phyloP scores from a whole-genome alignment of 1,284 basidiomycete genomes.

The Volvariella volvacea region DNA sequence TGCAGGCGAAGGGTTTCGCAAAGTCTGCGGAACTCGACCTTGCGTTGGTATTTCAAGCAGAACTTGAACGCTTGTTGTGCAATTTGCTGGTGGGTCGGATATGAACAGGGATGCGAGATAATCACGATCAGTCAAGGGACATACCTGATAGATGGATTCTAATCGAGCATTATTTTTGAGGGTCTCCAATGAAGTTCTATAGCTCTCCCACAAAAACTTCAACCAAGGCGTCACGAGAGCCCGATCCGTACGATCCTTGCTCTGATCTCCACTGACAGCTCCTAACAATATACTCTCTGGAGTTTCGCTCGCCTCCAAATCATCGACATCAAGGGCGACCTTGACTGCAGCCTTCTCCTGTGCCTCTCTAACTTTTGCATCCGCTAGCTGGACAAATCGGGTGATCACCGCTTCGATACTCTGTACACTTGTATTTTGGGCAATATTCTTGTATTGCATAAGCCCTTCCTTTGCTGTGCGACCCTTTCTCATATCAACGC shows the following conservation, averaged over 20 bases:
- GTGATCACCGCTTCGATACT: slow-evolving; percentile 93
- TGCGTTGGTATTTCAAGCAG: slow-evolving; percentile 90
- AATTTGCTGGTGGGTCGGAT: slow-evolving; percentile 62
- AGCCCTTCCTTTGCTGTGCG: slow-evolving; percentile 92
- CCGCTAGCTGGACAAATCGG: slow-evolving; percentile 83
- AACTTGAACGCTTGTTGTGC: slow-evolving; percentile 97
- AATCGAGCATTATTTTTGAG: slow-evolving; percentile 95
- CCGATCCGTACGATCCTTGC: slow-evolving; percentile 92
- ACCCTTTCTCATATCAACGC: slow-evolving; percentile 92
- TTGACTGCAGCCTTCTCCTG: slow-evolving; percentile 78
- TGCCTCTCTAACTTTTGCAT: slow-evolving; percentile 83
- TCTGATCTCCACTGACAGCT: slow-evolving; percentile 87
- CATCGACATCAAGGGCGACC: slow-evolving; percentile 76
- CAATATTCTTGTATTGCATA: slow-evolving; percentile 95
- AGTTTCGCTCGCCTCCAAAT: slow-evolving; percentile 87
- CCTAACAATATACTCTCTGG: slow-evolving; percentile 88
- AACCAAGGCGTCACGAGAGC: slow-evolving; percentile 96
- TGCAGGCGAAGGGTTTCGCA: slow-evolving; percentile 97
- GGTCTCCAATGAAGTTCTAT: slow-evolving; percentile 94
- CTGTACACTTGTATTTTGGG: slow-evolving; percentile 86
- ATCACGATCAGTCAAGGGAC: slow-evolving; percentile 17
- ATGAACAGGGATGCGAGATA: neutral
- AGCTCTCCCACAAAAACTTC: slow-evolving; percentile 98
- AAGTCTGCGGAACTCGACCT: slow-evolving; percentile 95
- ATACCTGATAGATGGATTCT: slow-evolving; percentile 91